These are phyloP conservation scores for Mycena pura DNA, from an alignment of 768 basidiomycete genomes.

Conservation along the genomic window DNA sequence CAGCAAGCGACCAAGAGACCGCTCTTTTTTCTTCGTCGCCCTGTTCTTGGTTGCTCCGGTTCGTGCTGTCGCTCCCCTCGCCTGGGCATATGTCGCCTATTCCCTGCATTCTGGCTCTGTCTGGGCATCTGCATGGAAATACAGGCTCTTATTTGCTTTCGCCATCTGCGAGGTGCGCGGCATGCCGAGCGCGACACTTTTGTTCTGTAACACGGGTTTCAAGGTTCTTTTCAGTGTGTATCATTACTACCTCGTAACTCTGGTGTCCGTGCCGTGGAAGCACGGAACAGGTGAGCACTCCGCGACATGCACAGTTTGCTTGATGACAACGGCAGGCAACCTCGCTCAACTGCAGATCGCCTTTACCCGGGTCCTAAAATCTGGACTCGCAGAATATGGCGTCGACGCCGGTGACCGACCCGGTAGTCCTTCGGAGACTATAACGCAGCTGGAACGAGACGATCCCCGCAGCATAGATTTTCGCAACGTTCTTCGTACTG, in stretches of 20 bases:
- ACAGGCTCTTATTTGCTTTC: conserved; percentile 49
- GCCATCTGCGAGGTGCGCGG: conserved; percentile 75
- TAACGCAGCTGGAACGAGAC: conserved; percentile 60
- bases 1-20: conserved; percentile 44
- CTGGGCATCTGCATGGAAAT: conserved; percentile 48
- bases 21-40: conserved; percentile 67
- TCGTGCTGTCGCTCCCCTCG: conserved; percentile 66
- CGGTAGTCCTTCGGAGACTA: conserved; percentile 65
- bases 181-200: too few species aligned
- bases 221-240: conserved; percentile 79
- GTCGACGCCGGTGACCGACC: conserved; percentile 61
- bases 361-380: conserved; percentile 67
- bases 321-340: conserved; percentile 32
- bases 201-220: too few species aligned
- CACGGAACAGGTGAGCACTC: conserved; percentile 40
- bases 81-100: conserved; percentile 69
- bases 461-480: conserved; percentile 81
- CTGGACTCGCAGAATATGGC: conserved; percentile 64
- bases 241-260: conserved; percentile 56
- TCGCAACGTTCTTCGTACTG: conserved; percentile 66
- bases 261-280: conserved; percentile 55
- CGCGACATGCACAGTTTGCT: neutral
- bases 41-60: conserved; percentile 64
- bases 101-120: conserved; percentile 51
- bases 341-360: conserved; percentile 62